phyloP scores from a whole-genome alignment of 148 eudicot species.

The Persicaria tinctoria region DNA sequence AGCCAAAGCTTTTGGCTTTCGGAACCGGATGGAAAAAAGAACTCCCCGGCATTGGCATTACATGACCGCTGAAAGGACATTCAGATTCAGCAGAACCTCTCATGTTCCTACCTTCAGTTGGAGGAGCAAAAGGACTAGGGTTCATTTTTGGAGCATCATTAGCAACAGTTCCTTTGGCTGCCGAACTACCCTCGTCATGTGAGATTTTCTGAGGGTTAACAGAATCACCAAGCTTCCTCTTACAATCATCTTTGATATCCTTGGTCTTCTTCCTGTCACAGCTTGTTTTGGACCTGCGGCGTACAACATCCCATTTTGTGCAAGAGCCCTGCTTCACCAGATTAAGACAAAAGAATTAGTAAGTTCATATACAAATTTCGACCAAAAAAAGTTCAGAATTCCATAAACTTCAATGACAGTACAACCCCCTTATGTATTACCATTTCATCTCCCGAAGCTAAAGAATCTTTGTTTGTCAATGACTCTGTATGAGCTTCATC shows the following conservation, averaged over 20 bases:
- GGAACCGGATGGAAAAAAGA: not conserved
- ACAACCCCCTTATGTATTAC: slow-evolving; percentile 10
- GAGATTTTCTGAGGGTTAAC: not conserved
- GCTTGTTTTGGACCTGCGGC: not conserved
- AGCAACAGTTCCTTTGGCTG: not conserved
- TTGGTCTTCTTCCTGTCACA: slow-evolving; percentile 15
- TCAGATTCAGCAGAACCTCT: slow-evolving; percentile 15
- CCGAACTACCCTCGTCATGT: not conserved
- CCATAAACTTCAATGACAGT: not conserved
- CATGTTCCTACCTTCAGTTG: not conserved
- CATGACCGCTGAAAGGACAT: slow-evolving; percentile 34
- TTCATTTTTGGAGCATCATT: not conserved
- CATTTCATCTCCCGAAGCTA: slow-evolving; percentile 19
- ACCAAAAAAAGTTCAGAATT: not conserved
- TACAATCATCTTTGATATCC: not conserved
- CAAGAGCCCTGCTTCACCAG: not conserved
- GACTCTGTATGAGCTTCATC: not conserved
- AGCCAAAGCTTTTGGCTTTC: not conserved
- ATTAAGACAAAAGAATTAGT: not conserved
- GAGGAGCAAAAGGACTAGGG: not conserved
- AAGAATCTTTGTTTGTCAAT: slow-evolving; percentile 9
- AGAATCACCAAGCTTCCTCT: not conserved
- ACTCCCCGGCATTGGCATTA: not conserved
- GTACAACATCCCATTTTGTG: not conserved
- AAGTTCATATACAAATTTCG: not conserved